phyloP scores from a whole-genome alignment of 2,329 filamentous ascomycete genomes.

The Ascochyta pisi region DNA sequence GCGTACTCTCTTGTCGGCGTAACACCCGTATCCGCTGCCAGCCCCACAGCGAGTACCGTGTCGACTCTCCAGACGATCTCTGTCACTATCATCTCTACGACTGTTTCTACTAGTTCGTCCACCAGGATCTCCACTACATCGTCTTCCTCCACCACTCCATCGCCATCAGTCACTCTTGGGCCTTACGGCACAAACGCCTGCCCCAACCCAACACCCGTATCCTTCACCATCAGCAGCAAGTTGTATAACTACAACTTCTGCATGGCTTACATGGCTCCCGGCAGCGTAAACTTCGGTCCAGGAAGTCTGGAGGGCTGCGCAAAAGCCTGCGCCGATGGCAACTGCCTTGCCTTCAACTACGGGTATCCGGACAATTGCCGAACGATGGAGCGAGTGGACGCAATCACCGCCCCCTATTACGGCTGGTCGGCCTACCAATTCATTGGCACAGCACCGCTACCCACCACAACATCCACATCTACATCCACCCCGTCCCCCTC shows the following conservation, averaged over 20 bases:
- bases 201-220: conserved; percentile 1
- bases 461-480: background rate
- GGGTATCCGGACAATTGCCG: background rate
- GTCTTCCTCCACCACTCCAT: background rate
- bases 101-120: background rate
- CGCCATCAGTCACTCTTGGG: background rate
- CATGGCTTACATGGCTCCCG: background rate
- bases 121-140: background rate
- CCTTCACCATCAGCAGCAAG: conserved; percentile 2
- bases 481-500: background rate
- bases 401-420: background rate
- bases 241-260: conserved; percentile 2
- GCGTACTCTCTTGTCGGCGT: conserved; percentile 1
- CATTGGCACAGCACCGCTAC: background rate
- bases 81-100: background rate
- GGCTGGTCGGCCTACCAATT: background rate
- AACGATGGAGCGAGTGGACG: background rate
- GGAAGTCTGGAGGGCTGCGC: background rate
- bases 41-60: background rate
- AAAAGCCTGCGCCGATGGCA: background rate
- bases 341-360: background rate
- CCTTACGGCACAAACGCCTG: background rate
- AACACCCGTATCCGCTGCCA: background rate
- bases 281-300: background rate
- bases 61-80: background rate